Conservation (phyloP, 202 grass and related monocot genomes). For the Zizania palustris region DNA sequence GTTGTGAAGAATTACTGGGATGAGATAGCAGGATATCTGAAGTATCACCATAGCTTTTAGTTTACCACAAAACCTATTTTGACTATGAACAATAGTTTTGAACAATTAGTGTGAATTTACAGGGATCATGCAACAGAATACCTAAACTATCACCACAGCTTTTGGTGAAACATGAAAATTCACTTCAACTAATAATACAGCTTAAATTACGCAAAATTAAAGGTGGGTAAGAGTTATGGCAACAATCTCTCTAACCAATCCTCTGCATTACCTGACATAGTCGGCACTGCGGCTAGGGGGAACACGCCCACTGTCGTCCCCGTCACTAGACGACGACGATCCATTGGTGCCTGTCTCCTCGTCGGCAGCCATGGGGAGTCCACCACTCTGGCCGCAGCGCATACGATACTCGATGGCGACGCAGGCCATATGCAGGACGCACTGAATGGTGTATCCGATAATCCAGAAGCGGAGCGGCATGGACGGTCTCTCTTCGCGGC, state of each 20-base stretch:
- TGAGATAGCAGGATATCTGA: too few relatives aligned
- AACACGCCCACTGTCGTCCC: background rate
- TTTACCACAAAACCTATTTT: too few relatives aligned
- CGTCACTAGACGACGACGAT: slow-evolving; percentile 40
- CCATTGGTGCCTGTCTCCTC: slow-evolving; percentile 37
- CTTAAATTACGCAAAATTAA: background rate
- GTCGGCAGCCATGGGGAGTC: background rate
- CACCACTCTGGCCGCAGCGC: slow-evolving; percentile 31
- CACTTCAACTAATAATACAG: background rate
- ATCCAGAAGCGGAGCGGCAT: slow-evolving; percentile 60
- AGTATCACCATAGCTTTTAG: too few relatives aligned
- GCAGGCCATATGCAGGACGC: slow-evolving; percentile 58
- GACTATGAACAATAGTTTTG: background rate
- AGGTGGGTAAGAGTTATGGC: background rate
- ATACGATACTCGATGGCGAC: slow-evolving; percentile 58
- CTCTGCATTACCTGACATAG: slow-evolving; percentile 30
- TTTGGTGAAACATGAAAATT: background rate
- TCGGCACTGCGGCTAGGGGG: slow-evolving; percentile 3
- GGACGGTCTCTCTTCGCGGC: slow-evolving; percentile 41
- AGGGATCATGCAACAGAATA: background rate
- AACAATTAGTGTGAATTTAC: background rate
- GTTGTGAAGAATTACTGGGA: too few relatives aligned
- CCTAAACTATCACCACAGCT: background rate
- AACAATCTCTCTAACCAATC: background rate
- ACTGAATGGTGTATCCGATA: slow-evolving; percentile 62